Base-by-base conservation (phyloP, 768 basidiomycete species). In the Lactarius hatsudake region DNA sequence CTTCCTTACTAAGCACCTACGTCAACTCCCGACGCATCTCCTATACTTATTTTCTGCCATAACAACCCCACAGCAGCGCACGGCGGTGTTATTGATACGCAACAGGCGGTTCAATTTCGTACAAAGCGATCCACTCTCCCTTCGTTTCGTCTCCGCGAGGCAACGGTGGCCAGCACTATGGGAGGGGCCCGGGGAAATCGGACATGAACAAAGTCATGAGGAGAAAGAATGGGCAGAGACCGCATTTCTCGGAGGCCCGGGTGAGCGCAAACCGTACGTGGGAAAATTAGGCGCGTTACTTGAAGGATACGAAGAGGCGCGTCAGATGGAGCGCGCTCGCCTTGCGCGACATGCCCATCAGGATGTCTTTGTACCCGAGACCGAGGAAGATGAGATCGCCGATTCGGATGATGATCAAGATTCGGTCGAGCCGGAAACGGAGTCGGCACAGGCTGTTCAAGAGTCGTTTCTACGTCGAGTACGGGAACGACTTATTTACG, bases 291-390 rank as follows among this genome's bases (percentile, higher is more conserved):
- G 86, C 2, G 74, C 74, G 6, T 77, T 94, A 10, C 77, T 94
- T 10, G 86, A 84, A 4, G 85, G 81, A 7, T 93, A 90, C 72
- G 91, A 93, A 72, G 91, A 90, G 71, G 91, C 91, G 73, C 81
- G 93, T 66, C 87, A 86, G 74, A 86, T 84, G 0, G 87, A 91
- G 72, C 80, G 87, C 30, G 76, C 84, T 23, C 79, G 87, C 62
- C 72, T 69, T 20, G 67, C 84, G 23, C 80, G 86, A 66, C 79
- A 82, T 48, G 77, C 79, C 53, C 75, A 78, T 45, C 62, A 77
- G 45, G 78, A 82, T 15, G 82, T 81, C 5, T 84, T 87, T 67
- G 76, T 88, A 6, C 86, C 88, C 15, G 89, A 90, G 72, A 90
- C 88, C 15, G 89, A 90, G 72, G 90, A 91, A 74, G 89, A 90